These are phyloP conservation scores for Omphalotus olearius DNA, from an alignment of 1,284 basidiomycete species.

Conservation along the genomic window DNA sequence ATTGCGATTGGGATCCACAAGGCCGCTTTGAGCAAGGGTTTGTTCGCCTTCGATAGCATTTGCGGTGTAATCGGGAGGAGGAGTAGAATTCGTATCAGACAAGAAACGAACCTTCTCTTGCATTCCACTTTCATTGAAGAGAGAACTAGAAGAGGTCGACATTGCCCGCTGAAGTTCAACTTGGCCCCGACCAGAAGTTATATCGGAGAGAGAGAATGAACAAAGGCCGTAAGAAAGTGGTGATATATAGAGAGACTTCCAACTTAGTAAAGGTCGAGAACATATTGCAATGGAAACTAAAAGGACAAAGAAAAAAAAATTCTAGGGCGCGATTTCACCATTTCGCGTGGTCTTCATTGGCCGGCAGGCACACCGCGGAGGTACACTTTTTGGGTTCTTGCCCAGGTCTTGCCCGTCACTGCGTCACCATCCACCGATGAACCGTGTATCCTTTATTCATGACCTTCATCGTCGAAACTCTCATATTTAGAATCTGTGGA, in stretches of 20 bases:
- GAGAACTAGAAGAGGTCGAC: too few relatives aligned
- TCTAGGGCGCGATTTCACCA: not conserved
- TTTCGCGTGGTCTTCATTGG: not conserved
- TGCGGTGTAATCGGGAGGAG: conserved; percentile 8
- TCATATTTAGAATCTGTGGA: too few relatives aligned
- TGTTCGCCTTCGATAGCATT: conserved; percentile 3
- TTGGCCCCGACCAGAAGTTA: too few relatives aligned
- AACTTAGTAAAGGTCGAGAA: too few relatives aligned
- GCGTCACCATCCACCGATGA: not conserved
- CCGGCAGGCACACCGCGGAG: not conserved
- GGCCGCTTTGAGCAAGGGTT: conserved; percentile 1
- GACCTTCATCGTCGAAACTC: not conserved
- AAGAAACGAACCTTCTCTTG: not conserved
- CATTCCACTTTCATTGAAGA: too few relatives aligned
- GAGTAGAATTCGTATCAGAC: conserved; percentile 1
- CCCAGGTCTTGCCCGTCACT: not conserved
- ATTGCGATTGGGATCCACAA: not conserved
- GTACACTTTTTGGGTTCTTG: not conserved
- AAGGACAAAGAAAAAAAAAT: not conserved
- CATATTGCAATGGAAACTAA: too few relatives aligned
- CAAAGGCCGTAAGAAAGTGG: too few relatives aligned
- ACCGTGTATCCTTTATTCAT: not conserved
- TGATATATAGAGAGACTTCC: too few relatives aligned
- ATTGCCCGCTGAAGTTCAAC: too few relatives aligned
- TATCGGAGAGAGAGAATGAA: too few relatives aligned